Base-by-base conservation (phyloP, 2,329 filamentous ascomycete species). In the Myotisia sp. region DNA sequence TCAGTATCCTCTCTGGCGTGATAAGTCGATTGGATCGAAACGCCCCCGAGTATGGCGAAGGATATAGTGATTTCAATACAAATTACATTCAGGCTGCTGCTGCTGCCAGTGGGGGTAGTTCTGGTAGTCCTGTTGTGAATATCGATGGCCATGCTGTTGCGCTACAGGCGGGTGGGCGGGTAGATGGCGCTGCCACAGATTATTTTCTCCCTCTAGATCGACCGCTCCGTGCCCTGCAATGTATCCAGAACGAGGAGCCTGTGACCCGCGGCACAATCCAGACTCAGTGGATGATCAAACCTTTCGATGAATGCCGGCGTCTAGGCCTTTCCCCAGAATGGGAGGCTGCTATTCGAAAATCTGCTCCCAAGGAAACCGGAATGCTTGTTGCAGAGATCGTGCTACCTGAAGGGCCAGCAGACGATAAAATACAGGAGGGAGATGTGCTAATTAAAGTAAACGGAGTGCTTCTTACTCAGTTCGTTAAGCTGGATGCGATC, bases 61-160 rank as follows among this genome's bases (percentile, higher is more conserved):
- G 90, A 18, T 98, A 98, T 58, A 90, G 86, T 57, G 90, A 98
- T 55, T 98, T 98, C 71, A 98, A 79, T 52, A 79, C 75, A 30
- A 79, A 92, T 55, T 98, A 98, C 65, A 95, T 95, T 49, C 90
- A 98, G 62, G 90, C 92, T 43, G 92, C 92, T 9, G 92, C 90
- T 3, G 87, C 90, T 3, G 92, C 90, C 2, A 95, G 86, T 55
- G 90, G 90, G 45, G 90, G 90, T 45, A 93, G 84, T 63, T 98
- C 90, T n/a, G 90, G 90, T 42, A 92, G 82, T 74, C 90, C 90
- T 0, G 90, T 98, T 1, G 86, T 98, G 41, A 92, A 94, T 58
- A 80, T 93, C 40, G 83, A 93, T 56, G 90, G 90, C 7, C 79
- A 76, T 52, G 90, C 86, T 4, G 78, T 98, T 37, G 90, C 90